Percentiles rank a stretch among this genome's conserved stretches.
These are phyloP conservation scores for Phytophthora ohioensis DNA, from an alignment of 352 stramenopile species.

Conservation along the genomic window DNA sequence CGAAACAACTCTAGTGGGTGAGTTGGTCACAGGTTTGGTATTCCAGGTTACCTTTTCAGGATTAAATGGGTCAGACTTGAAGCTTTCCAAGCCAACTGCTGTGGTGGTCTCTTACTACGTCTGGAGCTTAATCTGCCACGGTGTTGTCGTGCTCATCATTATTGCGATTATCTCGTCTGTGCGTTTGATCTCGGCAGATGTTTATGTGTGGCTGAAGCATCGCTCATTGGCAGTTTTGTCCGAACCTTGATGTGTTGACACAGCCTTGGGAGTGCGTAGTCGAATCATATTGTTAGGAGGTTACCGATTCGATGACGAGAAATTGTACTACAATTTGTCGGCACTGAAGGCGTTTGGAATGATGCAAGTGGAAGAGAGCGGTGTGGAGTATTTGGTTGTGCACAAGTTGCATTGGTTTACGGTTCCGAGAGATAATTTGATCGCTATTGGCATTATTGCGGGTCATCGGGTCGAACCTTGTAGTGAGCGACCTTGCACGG, in stretches of 20 bases:
- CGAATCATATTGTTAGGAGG: slow-evolving; percentile 21
- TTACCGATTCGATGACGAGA: slow-evolving; percentile 15
- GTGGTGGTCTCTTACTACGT: slow-evolving; percentile 27
- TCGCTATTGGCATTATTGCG: slow-evolving; percentile 18
- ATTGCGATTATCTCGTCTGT: slow-evolving; percentile 18
- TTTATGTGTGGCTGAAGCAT: slow-evolving; percentile 23
- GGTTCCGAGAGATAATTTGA: slow-evolving; percentile 18
- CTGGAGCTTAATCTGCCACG: slow-evolving; percentile 28
- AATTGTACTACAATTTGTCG: slow-evolving; percentile 21
- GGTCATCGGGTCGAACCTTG: slow-evolving; percentile 17
- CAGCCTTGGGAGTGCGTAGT: slow-evolving; percentile 16
- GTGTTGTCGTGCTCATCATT: slow-evolving; percentile 22
- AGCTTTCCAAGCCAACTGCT: slow-evolving; percentile 17
- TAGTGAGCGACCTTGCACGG: slow-evolving; percentile 11
- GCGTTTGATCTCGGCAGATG: neutral
- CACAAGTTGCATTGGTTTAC: slow-evolving; percentile 26
- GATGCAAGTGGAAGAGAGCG: slow-evolving; percentile 25
- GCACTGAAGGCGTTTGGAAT: slow-evolving; percentile 23
- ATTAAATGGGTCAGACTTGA: slow-evolving; percentile 28
- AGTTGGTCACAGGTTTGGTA: slow-evolving; percentile 7
- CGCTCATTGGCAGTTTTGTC: slow-evolving; percentile 22
- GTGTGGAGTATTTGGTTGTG: slow-evolving; percentile 13
- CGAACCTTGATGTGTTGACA: slow-evolving; percentile 24
- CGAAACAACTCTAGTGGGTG: slow-evolving; percentile 19
- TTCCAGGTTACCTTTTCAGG: slow-evolving; percentile 17